Conservation (phyloP, 768 basidiomycete species). For the Serendipita vermifera region DNA sequence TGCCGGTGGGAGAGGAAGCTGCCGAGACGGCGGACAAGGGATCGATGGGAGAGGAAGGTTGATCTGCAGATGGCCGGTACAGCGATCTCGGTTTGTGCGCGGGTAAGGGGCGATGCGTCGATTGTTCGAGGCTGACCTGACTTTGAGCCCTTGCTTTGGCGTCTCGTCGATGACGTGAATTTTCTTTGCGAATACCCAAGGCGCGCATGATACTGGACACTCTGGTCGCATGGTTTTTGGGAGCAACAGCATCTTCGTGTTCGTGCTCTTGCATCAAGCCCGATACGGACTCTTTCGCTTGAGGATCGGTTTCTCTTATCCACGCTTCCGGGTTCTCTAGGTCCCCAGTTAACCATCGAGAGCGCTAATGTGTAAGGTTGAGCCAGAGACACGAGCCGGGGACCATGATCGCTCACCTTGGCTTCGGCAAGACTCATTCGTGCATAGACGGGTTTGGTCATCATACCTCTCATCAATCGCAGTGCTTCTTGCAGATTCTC, state of each 20-base stretch:
- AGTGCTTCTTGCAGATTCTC: slow-evolving; percentile 50
- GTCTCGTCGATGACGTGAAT: too few species aligned
- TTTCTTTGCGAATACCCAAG: background rate
- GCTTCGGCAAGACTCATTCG: slow-evolving; percentile 70
- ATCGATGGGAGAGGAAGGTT: slow-evolving; percentile 2
- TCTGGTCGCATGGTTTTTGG: background rate
- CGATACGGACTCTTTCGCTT: slow-evolving; percentile 35
- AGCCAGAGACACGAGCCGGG: slow-evolving; percentile 29
- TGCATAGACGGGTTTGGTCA: slow-evolving; percentile 65
- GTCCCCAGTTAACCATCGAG: slow-evolving; percentile 54
- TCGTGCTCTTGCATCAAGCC: slow-evolving; percentile 64
- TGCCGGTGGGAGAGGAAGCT: slow-evolving; percentile 4
- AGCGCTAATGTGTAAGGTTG: slow-evolving; percentile 14
- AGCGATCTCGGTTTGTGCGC: background rate
- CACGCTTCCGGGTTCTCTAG: slow-evolving; percentile 53
- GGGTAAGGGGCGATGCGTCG: background rate
- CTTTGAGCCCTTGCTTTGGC: too few species aligned
- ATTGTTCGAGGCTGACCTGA: slow-evolving; percentile 3
- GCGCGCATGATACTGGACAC: slow-evolving; percentile 1
- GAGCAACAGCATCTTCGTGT: slow-evolving; percentile 43
- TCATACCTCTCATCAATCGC: slow-evolving; percentile 54
- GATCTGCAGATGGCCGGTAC: background rate
- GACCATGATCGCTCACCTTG: slow-evolving; percentile 42
- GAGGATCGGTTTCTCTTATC: slow-evolving; percentile 50
- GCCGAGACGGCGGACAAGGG: background rate